These are phyloP conservation scores for Lactuca saligna DNA, from an alignment of 129 eudicot species.

Conservation along the genomic window DNA sequence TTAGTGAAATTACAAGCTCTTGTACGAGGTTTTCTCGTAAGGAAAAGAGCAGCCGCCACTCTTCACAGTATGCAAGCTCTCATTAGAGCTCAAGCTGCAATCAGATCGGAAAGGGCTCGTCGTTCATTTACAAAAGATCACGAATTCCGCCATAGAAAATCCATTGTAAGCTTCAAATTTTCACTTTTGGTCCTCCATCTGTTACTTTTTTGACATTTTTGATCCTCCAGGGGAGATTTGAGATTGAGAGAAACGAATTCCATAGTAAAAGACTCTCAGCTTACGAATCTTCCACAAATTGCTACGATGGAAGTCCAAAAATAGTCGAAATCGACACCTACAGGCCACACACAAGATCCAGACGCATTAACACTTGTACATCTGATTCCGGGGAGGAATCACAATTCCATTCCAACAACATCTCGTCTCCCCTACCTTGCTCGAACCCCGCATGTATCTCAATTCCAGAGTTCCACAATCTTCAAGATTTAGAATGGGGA, in stretches of 20 bases:
- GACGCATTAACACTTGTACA: constrained; percentile 52
- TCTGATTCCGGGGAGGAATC: constrained; percentile 63
- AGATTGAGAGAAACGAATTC: constrained; percentile 55
- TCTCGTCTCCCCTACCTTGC: constrained; percentile 61
- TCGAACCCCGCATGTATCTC: constrained; percentile 52
- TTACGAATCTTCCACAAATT: constrained; percentile 42
- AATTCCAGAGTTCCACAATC: constrained; percentile 53
- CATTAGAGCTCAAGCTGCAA: constrained; percentile 70
- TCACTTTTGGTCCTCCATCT: background rate
- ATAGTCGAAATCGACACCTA: constrained; percentile 85
- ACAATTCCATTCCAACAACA: constrained; percentile 36
- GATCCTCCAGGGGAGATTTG: constrained; percentile 52
- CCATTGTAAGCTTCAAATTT: constrained; percentile 49
- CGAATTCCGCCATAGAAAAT: constrained; percentile 52
- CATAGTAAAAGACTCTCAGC: constrained; percentile 72
- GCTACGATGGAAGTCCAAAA: constrained; percentile 73
- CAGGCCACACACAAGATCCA: constrained; percentile 66
- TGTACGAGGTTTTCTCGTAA: constrained; percentile 81
- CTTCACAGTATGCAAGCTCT: constrained; percentile 96
- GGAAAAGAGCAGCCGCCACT: constrained; percentile 90
- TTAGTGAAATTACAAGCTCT: constrained; percentile 89
- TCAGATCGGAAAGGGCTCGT: constrained; percentile 65
- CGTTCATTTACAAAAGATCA: constrained; percentile 49
- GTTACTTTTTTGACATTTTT: background rate
- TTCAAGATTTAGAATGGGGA: constrained; percentile 67